Conservation (phyloP, 495 filamentous ascomycete genomes). For the Trichoderma reesei region DNA sequence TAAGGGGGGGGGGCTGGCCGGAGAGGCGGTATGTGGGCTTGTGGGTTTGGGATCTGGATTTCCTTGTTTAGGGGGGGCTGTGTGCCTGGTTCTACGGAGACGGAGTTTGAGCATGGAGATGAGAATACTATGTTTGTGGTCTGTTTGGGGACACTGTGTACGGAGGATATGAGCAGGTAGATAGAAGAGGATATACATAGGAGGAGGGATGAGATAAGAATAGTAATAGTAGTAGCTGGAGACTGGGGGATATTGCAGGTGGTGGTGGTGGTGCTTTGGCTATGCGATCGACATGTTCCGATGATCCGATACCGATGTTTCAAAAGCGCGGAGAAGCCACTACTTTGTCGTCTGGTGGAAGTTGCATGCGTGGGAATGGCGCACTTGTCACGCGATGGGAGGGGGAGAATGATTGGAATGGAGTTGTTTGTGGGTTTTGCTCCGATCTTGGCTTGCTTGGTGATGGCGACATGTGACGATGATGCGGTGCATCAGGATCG, state of each 20-base stretch:
- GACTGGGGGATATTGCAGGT: background rate
- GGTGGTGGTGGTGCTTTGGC: background rate
- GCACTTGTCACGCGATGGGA: no score
- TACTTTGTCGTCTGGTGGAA: background rate
- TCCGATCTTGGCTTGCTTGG: no score
- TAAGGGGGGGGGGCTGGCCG: background rate
- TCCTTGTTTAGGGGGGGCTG: background rate
- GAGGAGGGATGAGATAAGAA: background rate
- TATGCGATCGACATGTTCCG: no score
- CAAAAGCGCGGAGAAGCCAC: no score
- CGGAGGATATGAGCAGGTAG: background rate
- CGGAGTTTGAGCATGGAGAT: background rate
- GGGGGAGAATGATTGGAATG: no score
- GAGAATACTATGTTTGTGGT: no score
- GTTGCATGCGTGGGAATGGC: background rate
- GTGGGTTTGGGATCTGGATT: background rate
- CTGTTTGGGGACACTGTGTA: no score
- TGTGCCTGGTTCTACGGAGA: background rate
- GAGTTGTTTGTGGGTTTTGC: no score
- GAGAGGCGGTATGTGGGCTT: background rate
- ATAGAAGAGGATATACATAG: background rate
- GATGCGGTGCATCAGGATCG: no score
- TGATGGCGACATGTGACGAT: no score
- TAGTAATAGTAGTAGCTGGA: background rate
- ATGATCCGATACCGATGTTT: no score